Percentiles rank a stretch among this genome's conserved stretches.
These are phyloP conservation scores for Beauveria medogensis DNA, from an alignment of 2,329 filamentous ascomycete species.

Conservation along the genomic window DNA sequence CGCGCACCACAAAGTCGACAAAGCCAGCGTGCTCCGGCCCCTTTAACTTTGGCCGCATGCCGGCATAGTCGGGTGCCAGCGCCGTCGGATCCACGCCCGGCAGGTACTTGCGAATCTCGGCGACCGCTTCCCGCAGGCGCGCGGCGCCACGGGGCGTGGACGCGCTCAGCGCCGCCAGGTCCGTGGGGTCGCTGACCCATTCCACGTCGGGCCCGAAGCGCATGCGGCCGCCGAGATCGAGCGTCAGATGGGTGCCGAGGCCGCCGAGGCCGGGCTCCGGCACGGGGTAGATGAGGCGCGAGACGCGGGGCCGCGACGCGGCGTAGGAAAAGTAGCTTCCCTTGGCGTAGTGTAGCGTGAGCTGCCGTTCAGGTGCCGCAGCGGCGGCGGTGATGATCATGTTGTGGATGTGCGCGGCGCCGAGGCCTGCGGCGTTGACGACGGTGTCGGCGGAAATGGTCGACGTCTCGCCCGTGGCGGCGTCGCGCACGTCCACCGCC, in stretches of 20 bases:
- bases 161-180: constrained; percentile 50
- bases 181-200: constrained; percentile 67
- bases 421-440: constrained; percentile 79
- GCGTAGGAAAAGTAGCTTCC: constrained; percentile 90
- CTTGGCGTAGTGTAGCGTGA: constrained; percentile 74
- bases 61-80: constrained; percentile 77
- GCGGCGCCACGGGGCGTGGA: constrained; percentile 35
- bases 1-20: constrained; percentile 73
- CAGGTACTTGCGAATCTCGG: constrained; percentile 71
- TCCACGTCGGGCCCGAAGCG: constrained; percentile 94
- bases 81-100: constrained; percentile 60
- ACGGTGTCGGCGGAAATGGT: constrained; percentile 67
- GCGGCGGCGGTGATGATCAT: constrained; percentile 43
- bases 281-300: constrained; percentile 78
- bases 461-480: constrained; percentile 36
- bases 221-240: constrained; percentile 76
- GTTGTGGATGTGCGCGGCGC: constrained; percentile 70
- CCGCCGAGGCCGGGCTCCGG: constrained; percentile 75
- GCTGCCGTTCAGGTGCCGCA: constrained; percentile 42
- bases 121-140: constrained; percentile 58
- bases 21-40: constrained; percentile 56
- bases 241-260: constrained; percentile 84
- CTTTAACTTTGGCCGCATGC: constrained; percentile 79
- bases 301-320: constrained; percentile 52
- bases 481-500: constrained; percentile 50